These are phyloP conservation scores for Phytophthora constricta DNA, from an alignment of 352 stramenopile species.

Conservation along the genomic window DNA sequence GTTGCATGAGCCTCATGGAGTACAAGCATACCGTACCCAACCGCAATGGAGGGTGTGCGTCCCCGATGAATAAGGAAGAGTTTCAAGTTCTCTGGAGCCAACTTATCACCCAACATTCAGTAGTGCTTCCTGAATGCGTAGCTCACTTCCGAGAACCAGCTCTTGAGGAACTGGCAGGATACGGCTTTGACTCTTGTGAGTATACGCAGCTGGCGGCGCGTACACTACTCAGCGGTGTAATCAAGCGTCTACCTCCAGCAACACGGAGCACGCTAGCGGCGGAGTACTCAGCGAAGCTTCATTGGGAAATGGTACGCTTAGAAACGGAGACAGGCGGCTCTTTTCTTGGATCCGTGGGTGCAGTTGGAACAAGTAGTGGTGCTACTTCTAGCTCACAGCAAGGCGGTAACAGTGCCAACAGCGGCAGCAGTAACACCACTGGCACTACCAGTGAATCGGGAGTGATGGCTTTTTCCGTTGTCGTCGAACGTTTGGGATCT, in stretches of 20 bases:
- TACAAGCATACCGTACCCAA: slow-evolving; percentile 59
- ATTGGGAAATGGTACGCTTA: slow-evolving; percentile 79
- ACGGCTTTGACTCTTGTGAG: slow-evolving; percentile 78
- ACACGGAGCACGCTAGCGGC: slow-evolving; percentile 59
- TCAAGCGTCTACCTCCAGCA: slow-evolving; percentile 65
- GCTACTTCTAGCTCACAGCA: slow-evolving; percentile 22
- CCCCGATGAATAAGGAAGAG: slow-evolving; percentile 71
- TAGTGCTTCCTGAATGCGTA: slow-evolving; percentile 79
- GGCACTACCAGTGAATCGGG: slow-evolving; percentile 10
- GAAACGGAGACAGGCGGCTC: slow-evolving; percentile 63
- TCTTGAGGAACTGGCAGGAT: slow-evolving; percentile 75
- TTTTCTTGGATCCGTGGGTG: slow-evolving; percentile 30
- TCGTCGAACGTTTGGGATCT: slow-evolving; percentile 68
- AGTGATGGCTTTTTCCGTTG: slow-evolving; percentile 41
- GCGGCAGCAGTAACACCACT: slow-evolving; percentile 30
- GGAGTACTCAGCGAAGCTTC: slow-evolving; percentile 81
- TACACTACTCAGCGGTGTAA: slow-evolving; percentile 74
- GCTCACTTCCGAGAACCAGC: slow-evolving; percentile 72
- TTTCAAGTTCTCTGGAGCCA: slow-evolving; percentile 90
- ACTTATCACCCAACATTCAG: slow-evolving; percentile 85
- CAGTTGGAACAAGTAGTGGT: slow-evolving; percentile 19
- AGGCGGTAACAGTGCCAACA: slow-evolving; percentile 34
- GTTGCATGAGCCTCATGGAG: slow-evolving; percentile 89
- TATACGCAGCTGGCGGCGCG: slow-evolving; percentile 79
- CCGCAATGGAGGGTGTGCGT: slow-evolving; percentile 11